phyloP scores from a whole-genome alignment of 2,329 filamentous ascomycete species.

The Kalmusia sp. region DNA sequence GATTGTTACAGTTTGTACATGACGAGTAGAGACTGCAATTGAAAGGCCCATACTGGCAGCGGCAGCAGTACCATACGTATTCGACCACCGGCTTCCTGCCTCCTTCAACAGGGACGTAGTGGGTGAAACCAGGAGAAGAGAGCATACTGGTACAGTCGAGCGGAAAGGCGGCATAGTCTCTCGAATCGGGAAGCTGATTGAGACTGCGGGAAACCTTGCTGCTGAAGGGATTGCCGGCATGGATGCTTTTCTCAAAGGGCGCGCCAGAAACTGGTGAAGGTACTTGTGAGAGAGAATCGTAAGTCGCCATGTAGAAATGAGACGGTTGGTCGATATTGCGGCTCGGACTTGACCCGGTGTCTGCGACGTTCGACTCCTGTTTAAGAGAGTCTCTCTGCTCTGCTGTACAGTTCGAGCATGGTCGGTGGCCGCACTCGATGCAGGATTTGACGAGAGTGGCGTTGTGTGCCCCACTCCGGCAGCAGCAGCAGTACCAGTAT shows the following conservation, averaged over 20 bases:
- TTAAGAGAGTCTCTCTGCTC: too few species aligned
- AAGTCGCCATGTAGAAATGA: background rate
- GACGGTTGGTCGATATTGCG: background rate
- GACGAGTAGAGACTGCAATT: background rate
- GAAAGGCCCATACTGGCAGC: background rate
- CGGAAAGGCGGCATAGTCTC: too few species aligned
- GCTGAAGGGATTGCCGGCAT: background rate
- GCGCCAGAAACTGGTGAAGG: background rate
- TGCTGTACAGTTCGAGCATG: background rate
- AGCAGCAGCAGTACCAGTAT: constrained; percentile 13
- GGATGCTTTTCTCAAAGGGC: background rate
- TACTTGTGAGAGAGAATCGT: background rate
- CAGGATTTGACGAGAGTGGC: background rate
- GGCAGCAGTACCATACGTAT: constrained; percentile 3
- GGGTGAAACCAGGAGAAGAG: background rate
- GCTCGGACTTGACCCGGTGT: background rate
- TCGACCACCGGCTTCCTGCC: background rate
- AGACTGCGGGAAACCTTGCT: background rate
- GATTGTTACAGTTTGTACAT: background rate
- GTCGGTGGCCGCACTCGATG: background rate
- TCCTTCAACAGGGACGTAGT: background rate
- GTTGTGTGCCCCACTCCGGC: constrained; percentile 8
- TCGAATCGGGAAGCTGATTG: background rate
- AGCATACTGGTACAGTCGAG: background rate
- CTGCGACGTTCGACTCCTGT: too few species aligned